Conservation (phyloP, 179 eudicot species). For the Spergularia azorica region DNA sequence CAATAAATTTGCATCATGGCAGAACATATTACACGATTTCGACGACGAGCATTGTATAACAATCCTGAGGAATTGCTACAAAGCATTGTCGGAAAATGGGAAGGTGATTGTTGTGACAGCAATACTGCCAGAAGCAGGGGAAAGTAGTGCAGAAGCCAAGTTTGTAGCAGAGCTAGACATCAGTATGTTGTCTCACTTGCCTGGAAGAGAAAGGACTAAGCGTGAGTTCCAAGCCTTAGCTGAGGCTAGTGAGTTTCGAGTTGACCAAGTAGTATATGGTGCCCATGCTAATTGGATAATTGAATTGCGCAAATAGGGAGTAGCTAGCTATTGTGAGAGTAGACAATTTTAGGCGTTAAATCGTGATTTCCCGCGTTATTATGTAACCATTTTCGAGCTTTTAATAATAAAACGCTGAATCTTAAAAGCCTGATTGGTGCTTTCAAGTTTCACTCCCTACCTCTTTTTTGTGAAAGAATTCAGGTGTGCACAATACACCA, state of each 20-base stretch:
- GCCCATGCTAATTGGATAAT: slow-evolving; percentile 18
- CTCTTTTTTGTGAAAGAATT: too few relatives aligned
- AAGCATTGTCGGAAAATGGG: slow-evolving; percentile 6
- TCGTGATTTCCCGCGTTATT: too few relatives aligned
- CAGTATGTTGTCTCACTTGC: slow-evolving; percentile 10
- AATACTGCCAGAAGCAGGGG: slow-evolving; percentile 11
- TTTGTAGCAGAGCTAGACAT: slow-evolving; percentile 12
- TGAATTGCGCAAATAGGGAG: not conserved
- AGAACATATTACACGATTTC: slow-evolving; percentile 15
- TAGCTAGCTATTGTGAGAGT: too few relatives aligned
- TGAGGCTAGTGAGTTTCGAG: not conserved
- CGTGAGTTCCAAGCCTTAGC: slow-evolving; percentile 9
- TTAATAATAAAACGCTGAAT: too few relatives aligned
- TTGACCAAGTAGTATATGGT: slow-evolving; percentile 8
- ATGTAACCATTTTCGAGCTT: too few relatives aligned
- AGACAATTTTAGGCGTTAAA: too few relatives aligned
- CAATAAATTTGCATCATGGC: not conserved
- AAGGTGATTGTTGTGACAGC: slow-evolving; percentile 12
- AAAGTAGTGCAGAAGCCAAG: slow-evolving; percentile 7
- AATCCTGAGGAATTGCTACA: slow-evolving; percentile 13
- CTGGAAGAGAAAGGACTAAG: slow-evolving; percentile 11
- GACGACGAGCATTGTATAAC: not conserved
- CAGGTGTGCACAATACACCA: too few relatives aligned
- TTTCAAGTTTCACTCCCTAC: too few relatives aligned
- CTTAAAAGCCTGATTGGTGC: too few relatives aligned